Evolutionary conservation across 2,329 filamentous ascomycete genomes (phyloP).

Genomic region (Phyllosticta paracitricarpa): DNA sequence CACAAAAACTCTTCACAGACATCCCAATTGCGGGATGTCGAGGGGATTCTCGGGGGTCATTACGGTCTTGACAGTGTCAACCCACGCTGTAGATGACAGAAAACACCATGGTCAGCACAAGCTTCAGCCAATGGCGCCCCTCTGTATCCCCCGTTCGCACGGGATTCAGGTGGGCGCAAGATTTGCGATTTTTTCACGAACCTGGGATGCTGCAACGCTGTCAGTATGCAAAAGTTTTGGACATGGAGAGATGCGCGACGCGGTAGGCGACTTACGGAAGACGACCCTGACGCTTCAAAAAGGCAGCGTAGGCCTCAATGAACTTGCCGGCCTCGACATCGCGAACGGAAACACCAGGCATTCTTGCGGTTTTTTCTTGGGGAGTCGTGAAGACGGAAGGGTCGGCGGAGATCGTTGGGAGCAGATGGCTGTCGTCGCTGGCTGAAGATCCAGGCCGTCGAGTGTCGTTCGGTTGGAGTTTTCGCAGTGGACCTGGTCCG

Average conservation of each 20-base stretch:
- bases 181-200: conserved; percentile 40
- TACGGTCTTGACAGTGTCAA: conserved; percentile 94
- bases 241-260: no score
- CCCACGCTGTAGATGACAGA: conserved; percentile 66
- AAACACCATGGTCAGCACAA: conserved; percentile 29
- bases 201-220: conserved; percentile 53
- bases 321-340: conserved; percentile 89
- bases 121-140: conserved; percentile 26
- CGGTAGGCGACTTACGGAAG: neutral
- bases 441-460: neutral
- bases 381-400: neutral
- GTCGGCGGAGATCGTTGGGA: neutral
- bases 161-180: conserved; percentile 42
- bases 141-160: conserved; percentile 43
- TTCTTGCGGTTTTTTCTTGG: conserved; percentile 24
- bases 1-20: neutral
- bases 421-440: neutral
- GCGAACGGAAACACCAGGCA: conserved; percentile 74
- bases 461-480: neutral
- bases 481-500: neutral
- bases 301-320: conserved; percentile 60
- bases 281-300: neutral
- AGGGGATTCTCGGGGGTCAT: neutral
- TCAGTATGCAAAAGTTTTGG: neutral
- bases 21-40: conserved; percentile 35